A percentile compares a stretch with the other conserved stretches of the same genome.
phyloP scores from a whole-genome alignment of 2,329 filamentous ascomycete genomes.

The Plectosphaerella sp. region DNA sequence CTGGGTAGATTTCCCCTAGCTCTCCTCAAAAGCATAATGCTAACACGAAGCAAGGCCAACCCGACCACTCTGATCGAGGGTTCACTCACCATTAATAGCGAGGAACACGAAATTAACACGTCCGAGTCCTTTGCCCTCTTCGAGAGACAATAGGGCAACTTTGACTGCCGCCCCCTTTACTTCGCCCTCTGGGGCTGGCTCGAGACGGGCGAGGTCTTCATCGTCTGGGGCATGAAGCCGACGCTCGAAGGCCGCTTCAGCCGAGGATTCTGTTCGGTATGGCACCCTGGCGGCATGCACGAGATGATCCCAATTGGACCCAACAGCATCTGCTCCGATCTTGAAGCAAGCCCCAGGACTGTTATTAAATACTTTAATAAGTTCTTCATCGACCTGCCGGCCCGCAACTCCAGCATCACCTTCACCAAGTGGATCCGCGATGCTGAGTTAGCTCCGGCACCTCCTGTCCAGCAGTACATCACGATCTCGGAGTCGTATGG shows the following conservation, averaged over 20 bases:
- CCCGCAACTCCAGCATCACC: not conserved
- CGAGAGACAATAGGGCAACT: not conserved
- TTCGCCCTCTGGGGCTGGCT: not conserved
- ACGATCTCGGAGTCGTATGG: not conserved
- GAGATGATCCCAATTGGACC: not conserved
- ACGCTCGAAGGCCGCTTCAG: not conserved
- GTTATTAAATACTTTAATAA: not conserved
- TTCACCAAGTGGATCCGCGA: not conserved
- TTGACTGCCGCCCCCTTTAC: not conserved
- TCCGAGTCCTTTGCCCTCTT: not conserved
- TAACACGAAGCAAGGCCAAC: not conserved
- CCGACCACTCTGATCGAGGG: not conserved
- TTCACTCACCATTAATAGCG: not conserved
- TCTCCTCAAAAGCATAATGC: not conserved
- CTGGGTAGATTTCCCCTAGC: not conserved
- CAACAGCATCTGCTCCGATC: not conserved
- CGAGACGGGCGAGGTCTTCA: not conserved
- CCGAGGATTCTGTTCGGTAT: not conserved
- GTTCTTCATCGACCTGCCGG: not conserved
- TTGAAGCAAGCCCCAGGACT: not conserved
- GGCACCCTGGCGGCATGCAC: not conserved
- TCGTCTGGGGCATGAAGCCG: not conserved
- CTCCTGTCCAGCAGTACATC: not conserved
- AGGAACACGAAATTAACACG: not conserved
- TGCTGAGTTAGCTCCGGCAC: not conserved